Evolutionary conservation across 2,329 filamentous ascomycete species (phyloP), one percentile per base, ranked within the genome.

Genomic region (Fusarium sp.): DNA sequence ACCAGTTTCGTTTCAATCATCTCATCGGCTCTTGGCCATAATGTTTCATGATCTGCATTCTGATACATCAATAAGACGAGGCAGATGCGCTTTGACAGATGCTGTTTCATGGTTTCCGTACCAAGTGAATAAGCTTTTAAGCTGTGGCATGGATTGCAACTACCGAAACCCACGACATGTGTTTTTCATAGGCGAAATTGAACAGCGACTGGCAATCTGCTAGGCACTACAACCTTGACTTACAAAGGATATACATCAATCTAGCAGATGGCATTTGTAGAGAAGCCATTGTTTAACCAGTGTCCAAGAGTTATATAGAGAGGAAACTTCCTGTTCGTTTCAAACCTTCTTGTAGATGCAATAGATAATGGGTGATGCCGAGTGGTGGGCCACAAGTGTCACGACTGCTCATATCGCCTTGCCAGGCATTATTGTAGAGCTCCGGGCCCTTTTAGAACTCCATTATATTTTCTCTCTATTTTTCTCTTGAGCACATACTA

Each of bases 41-140:
- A 26, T 38, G 58, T 64, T 63, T 50, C 58, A 40, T 36, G 18
- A 38, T n/a, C 28, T 12, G 20, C 23, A 26, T 38, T 33, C 20
- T n/a, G 31, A 50, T 18, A 57, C 33, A 28, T 16, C 12, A 5
- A 28, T 31, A 10, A 26, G 30, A 20, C 26, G 6, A 9, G 12
- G 7, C 15, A 20, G 13, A 18, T 8, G 6, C 31, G 13, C n/a
- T 13, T 26, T 13, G 28, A 20, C n/a, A 18, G 8, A 28, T 8
- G 12, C 18, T 40, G 16, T 38, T 40, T 40, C 12, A 18, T 18
- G 10, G 6, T 13, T 12, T 37, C 23, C 4, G 9, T 16, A 18
- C 13, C 13, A 8, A 53, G 4, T 11, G 6, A 26, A 20, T 18
- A 12, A 6, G 11, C n/a, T 15, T 0, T 7, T 7, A 11, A 13